Percentiles rank a stretch among this genome's conserved stretches.
phyloP scores from a whole-genome alignment of 139 green algal genomes.

The Chlamydomonas sp. region DNA sequence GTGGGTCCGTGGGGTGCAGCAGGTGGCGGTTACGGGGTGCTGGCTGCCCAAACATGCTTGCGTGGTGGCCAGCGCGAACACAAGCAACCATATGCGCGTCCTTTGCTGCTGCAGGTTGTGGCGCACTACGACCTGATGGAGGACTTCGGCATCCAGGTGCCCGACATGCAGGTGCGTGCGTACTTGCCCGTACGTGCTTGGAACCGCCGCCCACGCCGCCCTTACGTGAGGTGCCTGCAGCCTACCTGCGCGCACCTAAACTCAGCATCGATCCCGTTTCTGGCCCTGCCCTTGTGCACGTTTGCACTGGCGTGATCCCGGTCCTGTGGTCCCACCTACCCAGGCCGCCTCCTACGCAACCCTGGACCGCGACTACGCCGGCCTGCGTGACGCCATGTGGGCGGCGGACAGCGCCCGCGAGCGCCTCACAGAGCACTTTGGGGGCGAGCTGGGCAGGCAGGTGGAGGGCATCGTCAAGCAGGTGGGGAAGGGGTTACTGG shows the following conservation, averaged over 20 bases:
- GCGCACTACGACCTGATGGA: conserved; percentile 72
- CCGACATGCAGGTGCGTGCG: conserved; percentile 70
- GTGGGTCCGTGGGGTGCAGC: conserved; percentile 14
- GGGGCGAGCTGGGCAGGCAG: conserved; percentile 52
- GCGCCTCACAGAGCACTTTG: conserved; percentile 39
- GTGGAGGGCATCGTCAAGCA: conserved; percentile 55
- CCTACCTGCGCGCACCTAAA: too few species aligned
- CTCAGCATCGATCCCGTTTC: too few species aligned
- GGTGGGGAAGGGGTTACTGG: not conserved
- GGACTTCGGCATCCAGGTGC: conserved; percentile 69
- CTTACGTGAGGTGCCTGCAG: too few species aligned
- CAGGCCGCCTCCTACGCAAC: conserved; percentile 60
- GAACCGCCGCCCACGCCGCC: too few species aligned
- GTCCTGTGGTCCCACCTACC: not conserved
- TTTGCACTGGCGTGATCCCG: too few species aligned
- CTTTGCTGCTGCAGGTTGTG: conserved; percentile 43
- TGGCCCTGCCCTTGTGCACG: too few species aligned
- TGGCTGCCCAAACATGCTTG: not conserved
- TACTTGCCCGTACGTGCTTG: conserved; percentile 17
- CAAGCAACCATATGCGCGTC: not conserved
- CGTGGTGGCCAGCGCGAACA: not conserved
- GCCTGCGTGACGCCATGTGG: conserved; percentile 70
- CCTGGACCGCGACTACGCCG: conserved; percentile 65
- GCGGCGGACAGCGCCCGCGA: conserved; percentile 45
- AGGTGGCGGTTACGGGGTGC: not conserved